Evolutionary conservation across 352 stramenopile genomes (phyloP).

Genomic region (Phytophthora lateralis): DNA sequence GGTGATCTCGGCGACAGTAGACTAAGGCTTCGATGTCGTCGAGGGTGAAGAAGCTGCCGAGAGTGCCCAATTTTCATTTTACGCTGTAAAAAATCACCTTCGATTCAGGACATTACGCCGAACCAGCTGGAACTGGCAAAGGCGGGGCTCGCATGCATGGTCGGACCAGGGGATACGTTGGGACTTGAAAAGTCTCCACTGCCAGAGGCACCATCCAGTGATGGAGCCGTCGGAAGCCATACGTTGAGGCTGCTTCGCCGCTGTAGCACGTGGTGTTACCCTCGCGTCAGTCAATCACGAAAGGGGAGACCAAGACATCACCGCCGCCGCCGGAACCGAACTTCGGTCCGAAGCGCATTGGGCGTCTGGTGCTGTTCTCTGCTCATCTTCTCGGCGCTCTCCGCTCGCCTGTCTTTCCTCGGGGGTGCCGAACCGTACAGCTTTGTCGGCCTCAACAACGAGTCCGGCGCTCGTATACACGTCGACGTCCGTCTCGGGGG

Average conservation of each 20-base stretch:
- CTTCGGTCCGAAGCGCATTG: not conserved
- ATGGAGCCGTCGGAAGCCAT: not conserved
- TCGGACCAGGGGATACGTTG: not conserved
- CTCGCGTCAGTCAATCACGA: not conserved
- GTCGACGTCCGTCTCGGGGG: constrained; percentile 15
- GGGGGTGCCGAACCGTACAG: constrained; percentile 26
- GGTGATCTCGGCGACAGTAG: no score
- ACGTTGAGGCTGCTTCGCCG: not conserved
- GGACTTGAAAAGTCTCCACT: constrained; percentile 1
- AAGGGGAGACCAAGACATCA: not conserved
- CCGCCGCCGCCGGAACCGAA: not conserved
- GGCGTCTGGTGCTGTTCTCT: constrained; percentile 28
- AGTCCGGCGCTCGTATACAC: constrained; percentile 13
- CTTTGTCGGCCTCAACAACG: not conserved
- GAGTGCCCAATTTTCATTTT: not conserved
- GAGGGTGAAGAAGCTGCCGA: no score
- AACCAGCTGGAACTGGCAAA: constrained; percentile 4
- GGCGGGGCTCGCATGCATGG: constrained; percentile 2
- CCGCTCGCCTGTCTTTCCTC: constrained; percentile 29
- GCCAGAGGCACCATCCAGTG: constrained; percentile 5
- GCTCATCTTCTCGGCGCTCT: constrained; percentile 36
- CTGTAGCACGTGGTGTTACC: constrained; percentile 5
- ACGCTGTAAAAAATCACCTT: not conserved
- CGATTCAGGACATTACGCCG: not conserved
- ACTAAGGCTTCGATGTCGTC: no score